phyloP scores from a whole-genome alignment of 352 stramenopile species.

The Pythium folliculosum region DNA sequence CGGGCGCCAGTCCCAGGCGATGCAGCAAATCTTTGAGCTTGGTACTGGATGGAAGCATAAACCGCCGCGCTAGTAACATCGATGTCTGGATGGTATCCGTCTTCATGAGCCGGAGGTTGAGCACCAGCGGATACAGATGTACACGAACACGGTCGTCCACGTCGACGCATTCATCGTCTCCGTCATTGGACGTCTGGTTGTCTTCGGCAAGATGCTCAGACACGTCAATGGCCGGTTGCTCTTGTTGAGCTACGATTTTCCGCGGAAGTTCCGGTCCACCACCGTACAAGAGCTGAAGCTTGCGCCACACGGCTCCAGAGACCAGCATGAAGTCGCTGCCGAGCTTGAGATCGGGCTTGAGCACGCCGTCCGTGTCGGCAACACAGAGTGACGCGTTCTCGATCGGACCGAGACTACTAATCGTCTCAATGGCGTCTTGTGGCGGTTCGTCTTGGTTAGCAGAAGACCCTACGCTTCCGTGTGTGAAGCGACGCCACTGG shows the following conservation, averaged over 20 bases:
- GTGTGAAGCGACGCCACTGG: slow-evolving; percentile 49
- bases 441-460: background rate
- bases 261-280: slow-evolving; percentile 59
- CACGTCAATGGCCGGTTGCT: background rate
- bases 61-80: slow-evolving; percentile 53
- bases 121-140: slow-evolving; percentile 55
- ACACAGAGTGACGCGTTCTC: slow-evolving; percentile 32
- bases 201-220: background rate
- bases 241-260: slow-evolving; percentile 31
- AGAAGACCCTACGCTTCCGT: slow-evolving; percentile 3
- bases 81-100: slow-evolving; percentile 59
- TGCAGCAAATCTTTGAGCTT: slow-evolving; percentile 61
- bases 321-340: slow-evolving; percentile 56
- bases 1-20: slow-evolving; percentile 53
- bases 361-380: slow-evolving; percentile 35
- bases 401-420: slow-evolving; percentile 17
- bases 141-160: slow-evolving; percentile 27
- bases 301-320: slow-evolving; percentile 43
- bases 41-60: slow-evolving; percentile 41
- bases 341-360: slow-evolving; percentile 36
- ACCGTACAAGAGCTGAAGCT: slow-evolving; percentile 53
- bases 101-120: slow-evolving; percentile 58
- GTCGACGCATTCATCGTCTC: slow-evolving; percentile 9
- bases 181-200: background rate
- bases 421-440: background rate